phyloP scores from a whole-genome alignment of 331 rosid genomes.

The Phaseolus coccineus region DNA sequence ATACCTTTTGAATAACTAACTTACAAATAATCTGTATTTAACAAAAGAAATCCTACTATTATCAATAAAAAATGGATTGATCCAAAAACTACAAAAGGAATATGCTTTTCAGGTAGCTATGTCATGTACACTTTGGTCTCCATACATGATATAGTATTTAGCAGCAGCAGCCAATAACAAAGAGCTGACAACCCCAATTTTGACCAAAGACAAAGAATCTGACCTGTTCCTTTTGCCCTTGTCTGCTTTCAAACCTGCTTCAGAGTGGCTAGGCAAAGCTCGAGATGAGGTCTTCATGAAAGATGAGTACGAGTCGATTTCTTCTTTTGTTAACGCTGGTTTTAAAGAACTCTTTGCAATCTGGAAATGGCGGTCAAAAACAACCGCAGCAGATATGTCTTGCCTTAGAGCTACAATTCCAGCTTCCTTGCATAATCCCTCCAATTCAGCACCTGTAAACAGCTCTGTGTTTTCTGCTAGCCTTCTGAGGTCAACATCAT shows the following conservation, averaged over 20 bases:
- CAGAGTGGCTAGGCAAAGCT: conserved; percentile 36
- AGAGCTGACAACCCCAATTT: conserved; percentile 49
- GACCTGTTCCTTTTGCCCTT: conserved; percentile 25
- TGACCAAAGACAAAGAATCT: conserved; percentile 45
- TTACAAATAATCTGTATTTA: background rate
- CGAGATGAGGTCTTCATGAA: conserved; percentile 64
- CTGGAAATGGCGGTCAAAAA: conserved; percentile 71
- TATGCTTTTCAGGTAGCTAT: conserved; percentile 50
- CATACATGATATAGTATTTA: conserved; percentile 47
- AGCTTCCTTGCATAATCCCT: conserved; percentile 86
- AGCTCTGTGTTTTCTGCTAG: conserved; percentile 81
- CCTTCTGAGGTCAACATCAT: conserved; percentile 68
- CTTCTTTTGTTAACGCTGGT: conserved; percentile 68
- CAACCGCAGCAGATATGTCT: conserved; percentile 68
- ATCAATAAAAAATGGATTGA: background rate
- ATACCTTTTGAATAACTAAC: background rate
- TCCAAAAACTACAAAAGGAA: background rate
- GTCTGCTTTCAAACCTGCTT: conserved; percentile 32
- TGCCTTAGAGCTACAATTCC: conserved; percentile 88
- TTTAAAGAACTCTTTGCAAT: conserved; percentile 68
- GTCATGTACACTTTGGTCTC: conserved; percentile 43
- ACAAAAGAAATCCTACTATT: background rate
- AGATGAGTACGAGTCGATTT: conserved; percentile 60
- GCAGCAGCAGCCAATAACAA: conserved; percentile 55
- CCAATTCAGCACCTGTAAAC: conserved; percentile 94